phyloP scores from a whole-genome alignment of 2,329 filamentous ascomycete genomes.

The Didymella keratinophila region DNA sequence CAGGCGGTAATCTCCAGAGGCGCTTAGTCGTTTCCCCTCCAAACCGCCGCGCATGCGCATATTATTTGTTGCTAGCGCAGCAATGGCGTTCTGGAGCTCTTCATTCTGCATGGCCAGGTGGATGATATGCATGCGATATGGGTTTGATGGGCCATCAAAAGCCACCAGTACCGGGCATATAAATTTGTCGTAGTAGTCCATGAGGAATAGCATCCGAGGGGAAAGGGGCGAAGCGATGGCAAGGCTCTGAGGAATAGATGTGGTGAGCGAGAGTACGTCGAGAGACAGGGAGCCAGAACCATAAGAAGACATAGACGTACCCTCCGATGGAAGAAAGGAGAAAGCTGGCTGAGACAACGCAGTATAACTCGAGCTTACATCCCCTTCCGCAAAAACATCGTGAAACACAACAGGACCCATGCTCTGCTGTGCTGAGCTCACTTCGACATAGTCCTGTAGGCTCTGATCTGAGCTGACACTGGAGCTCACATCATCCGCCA shows the following conservation, averaged over 20 bases:
- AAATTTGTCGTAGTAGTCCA: conserved; percentile 92
- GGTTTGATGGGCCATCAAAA: conserved; percentile 83
- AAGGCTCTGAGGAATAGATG: conserved; percentile 55
- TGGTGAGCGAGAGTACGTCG: conserved; percentile 51
- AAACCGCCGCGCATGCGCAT: conserved; percentile 81
- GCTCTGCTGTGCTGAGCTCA: conserved; percentile 44
- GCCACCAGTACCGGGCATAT: conserved; percentile 92
- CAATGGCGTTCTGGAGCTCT: conserved; percentile 90
- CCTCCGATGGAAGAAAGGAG: conserved; percentile 52
- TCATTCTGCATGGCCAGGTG: conserved; percentile 78
- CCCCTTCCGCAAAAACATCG: conserved; percentile 51
- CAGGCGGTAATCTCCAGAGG: conserved; percentile 40
- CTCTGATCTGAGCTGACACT: conserved; percentile 58
- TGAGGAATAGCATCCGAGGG: conserved; percentile 83
- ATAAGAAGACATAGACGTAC: conserved; percentile 53
- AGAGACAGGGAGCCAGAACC: conserved; percentile 49
- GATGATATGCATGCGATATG: conserved; percentile 83
- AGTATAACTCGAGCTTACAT: conserved; percentile 50
- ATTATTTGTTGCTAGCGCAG: conserved; percentile 87
- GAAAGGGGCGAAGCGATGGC: conserved; percentile 67
- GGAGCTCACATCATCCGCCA: conserved; percentile 54
- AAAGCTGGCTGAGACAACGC: conserved; percentile 49
- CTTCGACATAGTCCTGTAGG: conserved; percentile 54
- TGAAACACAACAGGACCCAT: conserved; percentile 49
- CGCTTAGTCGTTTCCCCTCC: conserved; percentile 53